These are phyloP conservation scores for Trichoderma sp. DNA, from an alignment of 2,329 filamentous ascomycete species.

Conservation along the genomic window DNA sequence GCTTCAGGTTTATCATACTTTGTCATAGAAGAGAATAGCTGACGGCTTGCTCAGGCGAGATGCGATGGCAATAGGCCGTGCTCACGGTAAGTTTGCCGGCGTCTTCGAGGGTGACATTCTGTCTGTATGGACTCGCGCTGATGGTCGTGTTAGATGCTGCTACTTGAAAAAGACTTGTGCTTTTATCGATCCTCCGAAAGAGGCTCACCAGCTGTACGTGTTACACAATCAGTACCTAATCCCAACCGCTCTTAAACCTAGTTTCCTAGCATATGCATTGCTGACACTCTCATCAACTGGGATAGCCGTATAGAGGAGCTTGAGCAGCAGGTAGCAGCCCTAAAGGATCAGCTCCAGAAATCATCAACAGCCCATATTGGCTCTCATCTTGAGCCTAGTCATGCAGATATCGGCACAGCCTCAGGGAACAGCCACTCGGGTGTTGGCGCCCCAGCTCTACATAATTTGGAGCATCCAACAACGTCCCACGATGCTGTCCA, in stretches of 20 bases:
- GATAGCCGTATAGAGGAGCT: constrained; percentile 33
- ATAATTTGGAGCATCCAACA: neutral
- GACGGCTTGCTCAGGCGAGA: constrained; percentile 29
- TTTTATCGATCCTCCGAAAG: constrained; percentile 35
- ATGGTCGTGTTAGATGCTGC: constrained; percentile 31
- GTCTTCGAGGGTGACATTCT: neutral
- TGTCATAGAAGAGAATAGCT: neutral
- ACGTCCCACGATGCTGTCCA: neutral
- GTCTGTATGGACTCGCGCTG: constrained; percentile 15
- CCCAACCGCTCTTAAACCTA: neutral
- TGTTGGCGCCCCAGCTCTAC: neutral
- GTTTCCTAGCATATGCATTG: neutral
- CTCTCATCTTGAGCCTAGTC: neutral
- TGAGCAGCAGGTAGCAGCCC: constrained; percentile 27
- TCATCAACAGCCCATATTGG: neutral
- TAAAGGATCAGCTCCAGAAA: constrained; percentile 28
- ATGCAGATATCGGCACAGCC: neutral
- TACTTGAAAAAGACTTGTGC: constrained; percentile 33
- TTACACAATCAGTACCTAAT: neutral
- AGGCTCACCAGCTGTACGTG: constrained; percentile 33
- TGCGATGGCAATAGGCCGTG: constrained; percentile 37
- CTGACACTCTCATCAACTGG: neutral
- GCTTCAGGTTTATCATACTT: neutral
- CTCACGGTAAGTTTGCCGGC: constrained; percentile 31
- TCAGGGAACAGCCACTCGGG: neutral